Base-by-base conservation (phyloP, 2,329 filamentous ascomycete genomes). In the Setomelanomma holmii region DNA sequence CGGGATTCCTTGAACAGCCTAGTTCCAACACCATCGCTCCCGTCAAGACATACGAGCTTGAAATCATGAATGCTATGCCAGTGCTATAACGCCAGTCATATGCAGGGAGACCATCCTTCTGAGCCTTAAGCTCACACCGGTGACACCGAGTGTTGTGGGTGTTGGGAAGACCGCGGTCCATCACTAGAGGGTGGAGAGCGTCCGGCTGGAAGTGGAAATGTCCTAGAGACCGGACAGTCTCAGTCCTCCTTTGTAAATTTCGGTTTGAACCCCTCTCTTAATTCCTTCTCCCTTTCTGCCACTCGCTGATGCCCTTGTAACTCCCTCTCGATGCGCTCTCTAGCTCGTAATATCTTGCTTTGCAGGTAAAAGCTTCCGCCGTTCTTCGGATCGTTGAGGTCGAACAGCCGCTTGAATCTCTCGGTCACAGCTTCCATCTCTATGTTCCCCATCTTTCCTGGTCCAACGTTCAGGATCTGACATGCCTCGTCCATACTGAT, bases 311-410 rank as follows among this genome's bases (percentile, higher is more conserved):
- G 84, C 53, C 89, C 86, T 60, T 87, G 83, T 35, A 95, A 80
- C 77, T 99, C 93, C 67, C 89, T 83, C 80, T 98, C 93, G 78
- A 99, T 89, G 60, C 95, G 83, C 79, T 99, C 93, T 67, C 93
- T 86, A 52, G 95, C 95, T 57, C 95, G 84, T 64, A 98, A 78
- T 49, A 99, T 86, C 80, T 99, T 99, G 82, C 93, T 98, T 79
- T 99, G 95, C 42, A 99, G 82, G 77, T 99, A 99, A 78, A 99
- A 99, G 69, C 92, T 97, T 46, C 95, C 95, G 30, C 95, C 95
- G 72, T 96, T 96, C 76, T 96, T 84, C 10, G 95, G 93, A 61
- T 99, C 90, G 79, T 99, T 99, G 65, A 86, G 80, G 76, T 99
- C 95, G 74, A 97, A 99, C 41, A 99, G 80, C 60, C 89, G 87